These are phyloP conservation scores for Thielaviopsis punctulata DNA, from an alignment of 2,329 filamentous ascomycete genomes.

Conservation along the genomic window DNA sequence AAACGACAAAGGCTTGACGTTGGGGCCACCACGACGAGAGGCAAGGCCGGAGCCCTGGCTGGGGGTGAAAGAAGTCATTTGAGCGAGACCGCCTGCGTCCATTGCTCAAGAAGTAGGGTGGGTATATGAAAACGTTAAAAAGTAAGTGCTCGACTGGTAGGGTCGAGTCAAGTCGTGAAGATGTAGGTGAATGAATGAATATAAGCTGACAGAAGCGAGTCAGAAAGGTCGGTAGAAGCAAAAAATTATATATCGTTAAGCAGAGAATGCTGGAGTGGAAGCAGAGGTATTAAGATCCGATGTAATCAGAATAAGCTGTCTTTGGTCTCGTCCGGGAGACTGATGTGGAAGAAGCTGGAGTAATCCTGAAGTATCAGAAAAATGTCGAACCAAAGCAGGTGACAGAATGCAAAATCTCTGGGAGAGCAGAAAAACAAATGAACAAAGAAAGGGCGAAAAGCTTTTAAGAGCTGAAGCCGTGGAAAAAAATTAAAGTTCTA, in stretches of 20 bases:
- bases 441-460: background rate
- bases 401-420: background rate
- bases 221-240: background rate
- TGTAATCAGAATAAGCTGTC: constrained; percentile 5
- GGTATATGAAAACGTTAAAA: constrained; percentile 9
- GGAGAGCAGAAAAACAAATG: background rate
- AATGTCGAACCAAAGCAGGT: background rate
- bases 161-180: background rate
- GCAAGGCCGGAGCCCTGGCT: constrained; percentile 63
- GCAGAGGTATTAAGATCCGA: constrained; percentile 5
- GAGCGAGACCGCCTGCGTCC: constrained; percentile 98
- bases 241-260: background rate
- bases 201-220: constrained; percentile 6
- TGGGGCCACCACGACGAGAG: constrained; percentile 65
- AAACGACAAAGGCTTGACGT: constrained; percentile 79
- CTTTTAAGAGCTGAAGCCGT: background rate
- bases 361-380: background rate
- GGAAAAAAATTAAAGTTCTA: background rate
- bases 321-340: constrained; percentile 11
- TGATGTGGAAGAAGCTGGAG: background rate
- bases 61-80: constrained; percentile 71
- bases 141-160: background rate
- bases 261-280: background rate
- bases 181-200: constrained; percentile 5
- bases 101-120: constrained; percentile 32